phyloP scores from a whole-genome alignment of 441 rosid genomes.

The Euphorbia schlechtendalii region DNA sequence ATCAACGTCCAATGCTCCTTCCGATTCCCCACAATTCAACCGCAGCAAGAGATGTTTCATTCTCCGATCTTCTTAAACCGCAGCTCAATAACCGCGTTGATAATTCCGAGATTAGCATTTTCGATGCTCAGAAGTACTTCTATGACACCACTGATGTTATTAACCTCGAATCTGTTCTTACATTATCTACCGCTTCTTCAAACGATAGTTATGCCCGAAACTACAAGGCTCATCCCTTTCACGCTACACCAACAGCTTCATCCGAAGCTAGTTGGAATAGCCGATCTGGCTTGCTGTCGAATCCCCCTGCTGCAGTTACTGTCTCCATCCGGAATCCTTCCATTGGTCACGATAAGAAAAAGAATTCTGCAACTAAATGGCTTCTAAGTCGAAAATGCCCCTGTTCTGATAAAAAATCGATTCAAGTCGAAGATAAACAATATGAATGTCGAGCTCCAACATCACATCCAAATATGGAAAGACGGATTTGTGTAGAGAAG shows the following conservation, averaged over 20 bases:
- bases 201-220: conserved; percentile 31
- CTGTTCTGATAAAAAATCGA: conserved; percentile 73
- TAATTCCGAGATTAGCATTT: conserved; percentile 64
- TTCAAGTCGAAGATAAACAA: conserved; percentile 54
- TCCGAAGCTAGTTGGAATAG: conserved; percentile 96
- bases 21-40: too few relatives aligned
- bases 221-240: conserved; percentile 40
- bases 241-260: conserved; percentile 62
- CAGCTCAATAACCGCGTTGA: conserved; percentile 19
- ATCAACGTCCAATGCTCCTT: conserved; percentile 1
- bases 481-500: too few relatives aligned
- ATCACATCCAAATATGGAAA: too few relatives aligned
- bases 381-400: conserved; percentile 63
- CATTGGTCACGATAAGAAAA: conserved; percentile 19
- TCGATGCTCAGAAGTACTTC: conserved; percentile 82
- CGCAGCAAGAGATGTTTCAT: too few relatives aligned
- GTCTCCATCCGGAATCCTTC: conserved; percentile 29
- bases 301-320: conserved; percentile 44
- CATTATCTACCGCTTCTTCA: conserved; percentile 54
- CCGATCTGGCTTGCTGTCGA: conserved; percentile 60
- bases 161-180: conserved; percentile 26
- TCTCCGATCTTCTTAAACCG: conserved; percentile 35
- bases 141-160: conserved; percentile 34
- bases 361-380: conserved; percentile 34
- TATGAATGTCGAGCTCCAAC: too few relatives aligned